Percentiles rank a stretch among this genome's conserved stretches.
These are phyloP conservation scores for Apophysomyces elegans DNA, from an alignment of 371 early-diverging fungal genomes.

Conservation along the genomic window DNA sequence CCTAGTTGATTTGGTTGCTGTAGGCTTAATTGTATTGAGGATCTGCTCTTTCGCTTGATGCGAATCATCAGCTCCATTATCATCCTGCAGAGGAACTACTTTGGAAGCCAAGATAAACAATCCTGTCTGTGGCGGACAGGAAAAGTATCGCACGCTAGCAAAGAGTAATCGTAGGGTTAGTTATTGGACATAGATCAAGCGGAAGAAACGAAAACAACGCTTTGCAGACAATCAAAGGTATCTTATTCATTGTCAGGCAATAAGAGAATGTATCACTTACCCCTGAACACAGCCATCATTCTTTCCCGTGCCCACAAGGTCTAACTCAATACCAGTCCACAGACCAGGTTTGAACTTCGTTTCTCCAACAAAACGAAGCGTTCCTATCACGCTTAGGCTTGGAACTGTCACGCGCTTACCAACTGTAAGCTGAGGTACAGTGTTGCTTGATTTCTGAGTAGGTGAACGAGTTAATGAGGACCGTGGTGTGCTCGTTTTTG, in stretches of 20 bases:
- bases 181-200: neutral
- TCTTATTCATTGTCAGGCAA: neutral
- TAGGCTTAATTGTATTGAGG: slow-evolving; percentile 7
- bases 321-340: slow-evolving; percentile 86
- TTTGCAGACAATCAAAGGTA: neutral
- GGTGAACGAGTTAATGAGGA: slow-evolving; percentile 17
- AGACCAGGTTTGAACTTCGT: slow-evolving; percentile 69
- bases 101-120: slow-evolving; percentile 72
- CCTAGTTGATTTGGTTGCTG: slow-evolving; percentile 3
- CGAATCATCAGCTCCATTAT: neutral
- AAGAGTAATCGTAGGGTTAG: neutral
- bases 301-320: slow-evolving; percentile 75
- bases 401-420: slow-evolving; percentile 67
- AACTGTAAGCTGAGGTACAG: slow-evolving; percentile 21
- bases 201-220: neutral
- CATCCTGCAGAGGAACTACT: slow-evolving; percentile 37
- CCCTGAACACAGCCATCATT: slow-evolving; percentile 82
- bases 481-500: slow-evolving; percentile 14
- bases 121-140: slow-evolving; percentile 69
- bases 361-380: slow-evolving; percentile 67
- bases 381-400: slow-evolving; percentile 60
- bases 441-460: neutral
- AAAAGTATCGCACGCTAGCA: slow-evolving; percentile 59
- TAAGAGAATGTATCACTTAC: slow-evolving; percentile 32
- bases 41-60: slow-evolving; percentile 22